Evolutionary conservation across 2,329 filamentous ascomycete genomes (phyloP).

Genomic region (Scedosporium boydii): DNA sequence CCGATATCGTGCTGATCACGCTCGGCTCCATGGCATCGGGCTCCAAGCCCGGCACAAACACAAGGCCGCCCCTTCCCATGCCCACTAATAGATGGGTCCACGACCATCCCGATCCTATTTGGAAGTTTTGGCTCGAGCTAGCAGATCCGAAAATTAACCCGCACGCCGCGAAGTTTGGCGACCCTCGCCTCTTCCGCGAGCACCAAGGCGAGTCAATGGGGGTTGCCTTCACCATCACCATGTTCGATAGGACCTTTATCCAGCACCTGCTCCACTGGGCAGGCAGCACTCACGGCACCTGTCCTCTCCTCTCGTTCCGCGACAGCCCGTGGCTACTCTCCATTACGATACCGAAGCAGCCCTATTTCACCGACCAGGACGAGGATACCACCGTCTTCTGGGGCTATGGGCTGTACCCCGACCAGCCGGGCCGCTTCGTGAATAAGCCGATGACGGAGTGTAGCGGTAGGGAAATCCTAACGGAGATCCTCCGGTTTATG

Average conservation of each 20-base stretch:
- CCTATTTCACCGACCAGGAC: constrained; percentile 28
- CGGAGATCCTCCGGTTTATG: constrained; percentile 27
- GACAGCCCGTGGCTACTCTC: constrained; percentile 30
- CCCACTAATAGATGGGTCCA: constrained; percentile 8
- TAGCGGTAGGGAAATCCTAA: constrained; percentile 27
- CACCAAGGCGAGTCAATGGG: constrained; percentile 24
- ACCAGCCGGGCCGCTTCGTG: constrained; percentile 23
- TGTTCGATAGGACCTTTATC: constrained; percentile 19
- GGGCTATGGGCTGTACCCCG: constrained; percentile 29
- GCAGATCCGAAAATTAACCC: constrained; percentile 20
- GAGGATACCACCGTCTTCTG: constrained; percentile 24
- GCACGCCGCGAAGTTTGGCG: constrained; percentile 26
- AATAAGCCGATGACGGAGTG: constrained; percentile 30
- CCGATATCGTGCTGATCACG: constrained; percentile 28
- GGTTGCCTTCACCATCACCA: constrained; percentile 29
- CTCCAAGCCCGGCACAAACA: constrained; percentile 2
- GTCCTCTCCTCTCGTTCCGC: constrained; percentile 16
- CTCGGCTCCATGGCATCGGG: constrained; percentile 26
- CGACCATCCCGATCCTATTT: constrained; percentile 26
- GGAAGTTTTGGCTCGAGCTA: constrained; percentile 30
- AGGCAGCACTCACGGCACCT: constrained; percentile 20
- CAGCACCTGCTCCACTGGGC: constrained; percentile 17
- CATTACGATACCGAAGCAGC: constrained; percentile 29
- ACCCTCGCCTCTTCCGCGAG: constrained; percentile 22
- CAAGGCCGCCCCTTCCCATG: not conserved